phyloP scores from a whole-genome alignment of 1,284 basidiomycete species.

The Boletus subluridellus region DNA sequence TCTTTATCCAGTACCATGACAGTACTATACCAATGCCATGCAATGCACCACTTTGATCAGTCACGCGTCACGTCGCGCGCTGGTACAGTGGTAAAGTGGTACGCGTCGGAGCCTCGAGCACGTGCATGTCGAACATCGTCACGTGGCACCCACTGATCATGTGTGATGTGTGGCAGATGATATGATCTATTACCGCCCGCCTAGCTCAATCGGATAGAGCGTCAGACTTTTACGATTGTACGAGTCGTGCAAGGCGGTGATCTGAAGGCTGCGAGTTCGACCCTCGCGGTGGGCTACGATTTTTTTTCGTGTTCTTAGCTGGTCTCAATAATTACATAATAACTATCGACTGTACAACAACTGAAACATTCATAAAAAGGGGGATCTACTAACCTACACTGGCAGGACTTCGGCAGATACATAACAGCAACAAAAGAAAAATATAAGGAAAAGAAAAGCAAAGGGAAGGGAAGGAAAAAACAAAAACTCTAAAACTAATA shows the following conservation, averaged over 20 bases:
- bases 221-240: conserved; percentile 58
- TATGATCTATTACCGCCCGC: conserved; percentile 52
- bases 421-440: neutral
- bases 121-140: conserved; percentile 16
- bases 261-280: conserved; percentile 91
- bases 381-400: neutral
- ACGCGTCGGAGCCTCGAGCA: conserved; percentile 10
- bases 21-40: neutral
- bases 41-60: neutral
- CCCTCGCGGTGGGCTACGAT: conserved; percentile 80
- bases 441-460: no score
- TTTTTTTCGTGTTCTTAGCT: neutral
- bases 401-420: neutral
- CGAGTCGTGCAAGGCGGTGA: conserved; percentile 35
- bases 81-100: no score
- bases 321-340: neutral
- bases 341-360: no score
- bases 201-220: conserved; percentile 87
- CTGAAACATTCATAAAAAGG: neutral
- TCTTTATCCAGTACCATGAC: conserved; percentile 12
- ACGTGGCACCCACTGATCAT: conserved; percentile 7
- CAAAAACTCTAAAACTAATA: conserved; percentile 33
- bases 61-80: neutral
- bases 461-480: no score
- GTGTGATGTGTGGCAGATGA: no score